Base-by-base conservation (phyloP, 148 eudicot species). In the Silene latifolia region DNA sequence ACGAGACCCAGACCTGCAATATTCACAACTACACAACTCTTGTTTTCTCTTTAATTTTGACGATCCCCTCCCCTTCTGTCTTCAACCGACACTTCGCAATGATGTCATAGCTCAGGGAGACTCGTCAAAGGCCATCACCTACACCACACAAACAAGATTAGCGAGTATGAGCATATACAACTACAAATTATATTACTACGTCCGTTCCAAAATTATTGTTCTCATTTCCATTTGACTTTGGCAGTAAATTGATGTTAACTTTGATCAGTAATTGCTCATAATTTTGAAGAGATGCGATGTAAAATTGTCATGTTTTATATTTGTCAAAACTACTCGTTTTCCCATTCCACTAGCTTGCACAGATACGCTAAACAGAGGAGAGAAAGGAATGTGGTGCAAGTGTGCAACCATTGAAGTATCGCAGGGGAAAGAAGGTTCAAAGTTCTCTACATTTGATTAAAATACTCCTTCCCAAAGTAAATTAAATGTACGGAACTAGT, bases 91-190 rank as follows among this genome's bases (percentile, higher is more conserved):
- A 71, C 82, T 77, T 82, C 82, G 76, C 53, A 65, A 74, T 42
- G 7, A 64, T 71, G 73, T 67, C 25, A 42, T 76, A 39, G 42
- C 64, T 91, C 88, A 89, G 60, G 84, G 78, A 72, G 92, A 83
- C 80, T 93, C 96, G 35, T 90, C 90, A 66, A 93, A 90, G 42
- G 78, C 90, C 98, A 90, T 93, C 77, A 89, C 87, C 98, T 93
- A 70, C 71, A 81, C 32, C 82, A 72, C 60, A 23, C 53, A 77
- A 23, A 42, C 20, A 74, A 39, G 67, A 25, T 61, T n/a, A 75
- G 13, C 18, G 27, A n/a, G 23, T 51, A 39, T 39, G 9, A 39
- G 44, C 44, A 5, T 39, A 39, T 39, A 39, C 44, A 39, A 39
- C 44, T 39, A 39, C 44, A 39, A 39, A 39, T 39, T 9, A 15